Percentiles rank a stretch among this genome's conserved stretches.
phyloP scores from a whole-genome alignment of 2,329 filamentous ascomycete genomes.

The Aureobasidium leucospermi region DNA sequence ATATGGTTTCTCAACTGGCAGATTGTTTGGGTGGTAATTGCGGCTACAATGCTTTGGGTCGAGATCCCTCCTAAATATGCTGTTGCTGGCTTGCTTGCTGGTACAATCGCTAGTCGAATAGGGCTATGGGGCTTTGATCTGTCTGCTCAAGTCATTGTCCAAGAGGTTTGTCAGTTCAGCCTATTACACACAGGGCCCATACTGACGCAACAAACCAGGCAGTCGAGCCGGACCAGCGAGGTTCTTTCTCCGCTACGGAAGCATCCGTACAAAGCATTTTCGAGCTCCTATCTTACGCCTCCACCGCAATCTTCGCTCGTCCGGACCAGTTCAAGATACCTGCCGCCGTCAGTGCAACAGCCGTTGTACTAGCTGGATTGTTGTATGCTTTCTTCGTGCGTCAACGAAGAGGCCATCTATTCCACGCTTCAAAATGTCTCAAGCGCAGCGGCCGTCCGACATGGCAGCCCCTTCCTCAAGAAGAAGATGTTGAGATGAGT shows the following conservation, averaged over 20 bases:
- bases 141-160: constrained; percentile 39
- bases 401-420: constrained; percentile 51
- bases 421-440: constrained; percentile 39
- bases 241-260: constrained; percentile 62
- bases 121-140: constrained; percentile 45
- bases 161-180: constrained; percentile 28
- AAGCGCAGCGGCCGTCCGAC: background rate
- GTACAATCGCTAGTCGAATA: constrained; percentile 34
- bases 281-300: constrained; percentile 59
- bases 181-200: background rate
- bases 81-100: constrained; percentile 29
- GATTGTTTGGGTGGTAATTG: constrained; percentile 44
- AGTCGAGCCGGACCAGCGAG: constrained; percentile 42
- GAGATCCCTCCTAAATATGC: constrained; percentile 16
- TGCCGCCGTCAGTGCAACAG: constrained; percentile 49
- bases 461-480: background rate
- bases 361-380: constrained; percentile 42
- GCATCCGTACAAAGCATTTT: constrained; percentile 62
- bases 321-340: constrained; percentile 61
- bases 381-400: constrained; percentile 53
- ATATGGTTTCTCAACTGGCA: constrained; percentile 68
- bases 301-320: constrained; percentile 56
- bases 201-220: constrained; percentile 20
- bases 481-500: background rate
- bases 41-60: constrained; percentile 29